Base-by-base conservation (phyloP, 768 basidiomycete genomes). In the Mycena indigotica region DNA sequence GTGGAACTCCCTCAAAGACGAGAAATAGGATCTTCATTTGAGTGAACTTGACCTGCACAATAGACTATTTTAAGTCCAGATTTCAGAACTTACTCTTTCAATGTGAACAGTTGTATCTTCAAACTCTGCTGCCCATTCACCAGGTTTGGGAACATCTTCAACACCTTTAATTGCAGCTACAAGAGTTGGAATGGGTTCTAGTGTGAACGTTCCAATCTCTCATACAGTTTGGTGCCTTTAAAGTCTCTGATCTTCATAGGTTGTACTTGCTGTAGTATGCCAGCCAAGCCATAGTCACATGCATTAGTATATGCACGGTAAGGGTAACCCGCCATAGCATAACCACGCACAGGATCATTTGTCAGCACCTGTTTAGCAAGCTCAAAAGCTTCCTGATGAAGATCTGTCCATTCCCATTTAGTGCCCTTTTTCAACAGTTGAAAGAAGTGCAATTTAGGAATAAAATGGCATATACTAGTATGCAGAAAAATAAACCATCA, bases 1-100 rank as follows among this genome's bases (percentile, higher is more conserved):
- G 19, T 12, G 70, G 72, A 0, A 68, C 41, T 48, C 38, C 71
- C 35, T 24, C 66, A 55, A 2, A 77, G 56, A 23, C 73, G 53
- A 0, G 74, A 77, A 5, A 77, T 61, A 2, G 76, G 74, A 53
- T 78, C 76, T 4, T 76, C 73, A 52, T 76, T 76, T 1, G 74
- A 77, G 39, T 77, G 75, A 0, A 74, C 70, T 4, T 69, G 40
- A 3, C 76, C 76, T 0, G 76, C 69, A 5, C 73, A 67, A 48
- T 78, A 77, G 8, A 77, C 62, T 23, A 78, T 77, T 17, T 65
- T 48, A 13, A 78, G 25, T 1, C 56, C 50, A 0, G 73, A 76
- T 58, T 69, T 73, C 72, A 13, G 57, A 51, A 12, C 69, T 63
- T 2, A 73, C 71, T 39, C 66, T 17, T 57, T 74, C 70, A n/a